Conservation (phyloP, 2,329 filamentous ascomycete genomes). For the Neocatenulostroma microsporum region DNA sequence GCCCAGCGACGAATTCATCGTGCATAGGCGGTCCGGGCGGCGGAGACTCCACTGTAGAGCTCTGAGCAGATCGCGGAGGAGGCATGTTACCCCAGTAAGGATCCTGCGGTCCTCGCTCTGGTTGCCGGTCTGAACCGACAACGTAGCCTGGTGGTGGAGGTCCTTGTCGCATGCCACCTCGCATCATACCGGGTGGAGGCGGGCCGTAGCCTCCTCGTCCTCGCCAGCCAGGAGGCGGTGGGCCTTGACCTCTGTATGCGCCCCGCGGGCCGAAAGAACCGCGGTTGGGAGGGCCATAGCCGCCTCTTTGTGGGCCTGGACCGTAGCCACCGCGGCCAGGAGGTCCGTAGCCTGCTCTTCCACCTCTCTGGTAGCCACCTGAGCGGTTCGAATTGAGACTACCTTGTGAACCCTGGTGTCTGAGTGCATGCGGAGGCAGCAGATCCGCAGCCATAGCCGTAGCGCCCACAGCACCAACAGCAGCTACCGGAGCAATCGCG, state of each 20-base stretch:
- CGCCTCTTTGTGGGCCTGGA: constrained; percentile 47
- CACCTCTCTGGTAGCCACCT: constrained; percentile 24
- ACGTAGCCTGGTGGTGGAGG: constrained; percentile 24
- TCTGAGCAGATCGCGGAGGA: constrained; percentile 11
- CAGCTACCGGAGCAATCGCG: constrained; percentile 32
- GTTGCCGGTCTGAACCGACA: no score
- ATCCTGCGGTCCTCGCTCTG: no score
- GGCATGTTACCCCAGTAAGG: constrained; percentile 17
- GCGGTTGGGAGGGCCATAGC: constrained; percentile 41
- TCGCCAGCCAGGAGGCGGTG: constrained; percentile 21
- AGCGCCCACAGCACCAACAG: no score
- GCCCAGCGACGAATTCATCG: constrained; percentile 18
- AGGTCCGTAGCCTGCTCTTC: constrained; percentile 27
- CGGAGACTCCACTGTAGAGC: background rate
- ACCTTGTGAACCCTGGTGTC: constrained; percentile 41
- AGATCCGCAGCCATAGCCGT: constrained; percentile 24
- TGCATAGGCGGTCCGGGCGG: constrained; percentile 21
- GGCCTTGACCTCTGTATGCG: constrained; percentile 31
- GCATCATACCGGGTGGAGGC: constrained; percentile 20
- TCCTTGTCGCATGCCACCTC: constrained; percentile 15
- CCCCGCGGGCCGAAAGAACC: constrained; percentile 33
- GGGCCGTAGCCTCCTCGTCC: constrained; percentile 22
- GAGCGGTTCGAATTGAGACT: constrained; percentile 34
- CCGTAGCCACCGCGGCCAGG: constrained; percentile 36
- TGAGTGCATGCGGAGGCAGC: constrained; percentile 40